phyloP scores from a whole-genome alignment of 2,329 filamentous ascomycete genomes.

The Colletotrichum scovillei region DNA sequence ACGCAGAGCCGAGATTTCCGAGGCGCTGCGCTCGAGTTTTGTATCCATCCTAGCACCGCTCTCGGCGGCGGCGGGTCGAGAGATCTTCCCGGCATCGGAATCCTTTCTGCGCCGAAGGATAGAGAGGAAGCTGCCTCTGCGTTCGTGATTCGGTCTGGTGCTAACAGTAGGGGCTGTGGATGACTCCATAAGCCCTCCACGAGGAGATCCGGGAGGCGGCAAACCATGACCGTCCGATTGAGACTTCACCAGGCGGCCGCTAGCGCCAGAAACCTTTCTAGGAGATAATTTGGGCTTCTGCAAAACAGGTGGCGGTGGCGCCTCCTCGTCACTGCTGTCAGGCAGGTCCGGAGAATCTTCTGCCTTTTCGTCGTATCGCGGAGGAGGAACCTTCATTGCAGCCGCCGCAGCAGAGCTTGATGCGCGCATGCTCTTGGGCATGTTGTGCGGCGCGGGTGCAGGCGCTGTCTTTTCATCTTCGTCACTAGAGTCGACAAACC shows the following conservation, averaged over 20 bases:
- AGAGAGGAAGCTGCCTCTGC: constrained; percentile 64
- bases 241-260: constrained; percentile 36
- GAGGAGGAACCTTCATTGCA: constrained; percentile 46
- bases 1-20: constrained; percentile 62
- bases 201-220: constrained; percentile 55
- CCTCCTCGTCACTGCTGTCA: constrained; percentile 67
- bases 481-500: constrained; percentile 80
- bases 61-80: constrained; percentile 63
- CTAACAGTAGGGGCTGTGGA: constrained; percentile 38
- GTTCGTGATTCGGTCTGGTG: constrained; percentile 45
- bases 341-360: constrained; percentile 68
- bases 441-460: constrained; percentile 76
- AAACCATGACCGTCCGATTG: constrained; percentile 41
- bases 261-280: constrained; percentile 29
- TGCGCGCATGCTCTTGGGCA: constrained; percentile 47
- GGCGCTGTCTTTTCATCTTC: constrained; percentile 71
- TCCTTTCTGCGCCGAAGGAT: constrained; percentile 75
- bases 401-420: constrained; percentile 48
- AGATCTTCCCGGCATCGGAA: constrained; percentile 62
- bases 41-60: constrained; percentile 73
- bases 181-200: constrained; percentile 46
- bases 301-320: neutral
- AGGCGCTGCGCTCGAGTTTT: constrained; percentile 67
- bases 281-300: constrained; percentile 39
- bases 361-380: constrained; percentile 55